phyloP scores from a whole-genome alignment of 2,329 filamentous ascomycete species.

The Ilyonectria mors-panacis region DNA sequence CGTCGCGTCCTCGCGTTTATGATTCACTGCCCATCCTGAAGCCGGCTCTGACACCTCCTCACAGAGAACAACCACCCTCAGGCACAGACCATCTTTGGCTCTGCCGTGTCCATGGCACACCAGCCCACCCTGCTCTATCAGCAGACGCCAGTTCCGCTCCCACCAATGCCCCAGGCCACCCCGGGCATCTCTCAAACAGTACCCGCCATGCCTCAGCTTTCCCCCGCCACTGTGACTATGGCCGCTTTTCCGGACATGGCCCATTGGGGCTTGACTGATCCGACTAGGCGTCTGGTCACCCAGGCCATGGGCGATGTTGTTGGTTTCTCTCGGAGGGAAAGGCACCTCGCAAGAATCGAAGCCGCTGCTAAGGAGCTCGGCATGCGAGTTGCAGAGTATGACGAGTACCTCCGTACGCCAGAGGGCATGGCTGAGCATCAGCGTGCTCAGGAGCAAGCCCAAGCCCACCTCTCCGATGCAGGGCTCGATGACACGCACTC shows the following conservation, averaged over 20 bases:
- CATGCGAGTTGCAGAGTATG: conserved; percentile 66
- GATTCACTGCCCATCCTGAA: neutral
- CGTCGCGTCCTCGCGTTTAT: neutral
- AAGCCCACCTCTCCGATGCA: conserved; percentile 30
- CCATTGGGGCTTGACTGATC: conserved; percentile 49
- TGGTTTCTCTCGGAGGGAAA: conserved; percentile 59
- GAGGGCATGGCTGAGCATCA: conserved; percentile 49
- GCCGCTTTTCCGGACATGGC: conserved; percentile 52
- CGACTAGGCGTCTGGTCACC: conserved; percentile 43
- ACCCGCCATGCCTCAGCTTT: conserved; percentile 2
- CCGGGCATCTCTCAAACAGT: neutral
- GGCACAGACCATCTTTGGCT: conserved; percentile 28
- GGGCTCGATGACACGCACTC: conserved; percentile 27
- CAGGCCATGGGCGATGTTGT: conserved; percentile 64
- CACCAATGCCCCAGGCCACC: neutral
- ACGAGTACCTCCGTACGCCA: conserved; percentile 56
- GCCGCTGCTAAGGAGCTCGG: conserved; percentile 69
- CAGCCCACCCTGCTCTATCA: neutral
- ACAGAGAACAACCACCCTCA: conserved; percentile 43
- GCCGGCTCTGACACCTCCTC: conserved; percentile 19
- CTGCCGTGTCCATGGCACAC: neutral
- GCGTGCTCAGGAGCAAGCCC: conserved; percentile 44
- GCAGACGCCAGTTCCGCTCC: conserved; percentile 22
- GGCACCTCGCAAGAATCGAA: conserved; percentile 67
- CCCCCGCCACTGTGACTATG: conserved; percentile 33